A percentile compares a stretch with the other conserved stretches of the same genome.
Conservation (phyloP, 2,329 filamentous ascomycete genomes). For the Fusarium dlaminii region DNA sequence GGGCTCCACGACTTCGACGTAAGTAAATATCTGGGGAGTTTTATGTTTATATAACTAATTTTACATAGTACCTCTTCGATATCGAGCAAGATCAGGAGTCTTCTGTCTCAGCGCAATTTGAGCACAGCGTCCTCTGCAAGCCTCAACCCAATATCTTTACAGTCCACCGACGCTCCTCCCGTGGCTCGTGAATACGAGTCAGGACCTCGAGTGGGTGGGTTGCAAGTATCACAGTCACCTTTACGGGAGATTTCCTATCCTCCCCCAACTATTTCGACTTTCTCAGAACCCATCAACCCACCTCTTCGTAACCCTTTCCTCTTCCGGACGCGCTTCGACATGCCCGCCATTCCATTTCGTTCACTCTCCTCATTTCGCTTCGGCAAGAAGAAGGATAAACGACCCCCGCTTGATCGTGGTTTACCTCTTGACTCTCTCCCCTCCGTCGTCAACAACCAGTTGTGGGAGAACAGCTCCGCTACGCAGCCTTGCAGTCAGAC, state of each 20-base stretch:
- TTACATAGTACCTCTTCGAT: conserved; percentile 19
- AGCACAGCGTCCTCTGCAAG: conserved; percentile 25
- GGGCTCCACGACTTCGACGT: conserved; percentile 37
- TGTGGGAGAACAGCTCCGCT: conserved; percentile 18
- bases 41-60: neutral
- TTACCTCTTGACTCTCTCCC: conserved; percentile 25
- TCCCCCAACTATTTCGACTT: neutral
- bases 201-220: neutral
- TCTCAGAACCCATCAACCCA: conserved; percentile 12
- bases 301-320: conserved; percentile 46
- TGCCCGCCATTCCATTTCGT: conserved; percentile 35
- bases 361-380: conserved; percentile 31
- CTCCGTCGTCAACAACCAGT: conserved; percentile 9
- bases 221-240: neutral
- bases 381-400: conserved; percentile 14
- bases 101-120: conserved; percentile 31
- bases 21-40: neutral
- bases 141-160: conserved; percentile 2
- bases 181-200: conserved; percentile 16
- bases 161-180: neutral
- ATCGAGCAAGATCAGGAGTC: conserved; percentile 33
- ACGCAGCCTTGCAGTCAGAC: conserved; percentile 34
- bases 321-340: conserved; percentile 47
- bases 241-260: neutral
- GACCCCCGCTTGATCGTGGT: neutral